These are phyloP conservation scores for Malassezia restricta DNA, from an alignment of 1,284 basidiomycete species.

Conservation along the genomic window DNA sequence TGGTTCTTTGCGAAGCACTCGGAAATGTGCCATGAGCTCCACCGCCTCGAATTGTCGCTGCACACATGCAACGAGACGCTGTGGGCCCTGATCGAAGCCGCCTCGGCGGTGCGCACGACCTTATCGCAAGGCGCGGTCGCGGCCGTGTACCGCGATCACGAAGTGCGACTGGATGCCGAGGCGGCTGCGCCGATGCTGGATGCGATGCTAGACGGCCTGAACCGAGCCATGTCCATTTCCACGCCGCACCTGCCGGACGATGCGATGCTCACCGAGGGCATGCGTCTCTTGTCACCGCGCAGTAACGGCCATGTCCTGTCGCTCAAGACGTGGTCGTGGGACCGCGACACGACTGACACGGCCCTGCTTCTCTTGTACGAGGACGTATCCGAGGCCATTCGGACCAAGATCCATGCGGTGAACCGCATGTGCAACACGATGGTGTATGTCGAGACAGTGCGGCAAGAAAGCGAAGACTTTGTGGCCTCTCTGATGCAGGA, in stretches of 20 bases:
- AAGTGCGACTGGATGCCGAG: slow-evolving; percentile 8
- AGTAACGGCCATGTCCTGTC: slow-evolving; percentile 22
- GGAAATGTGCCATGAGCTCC: slow-evolving; percentile 94
- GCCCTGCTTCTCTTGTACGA: slow-evolving; percentile 68
- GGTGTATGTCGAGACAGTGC: slow-evolving; percentile 87
- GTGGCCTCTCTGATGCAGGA: slow-evolving; percentile 55
- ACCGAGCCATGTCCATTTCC: slow-evolving; percentile 75
- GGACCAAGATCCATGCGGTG: slow-evolving; percentile 85
- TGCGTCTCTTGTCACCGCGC: slow-evolving; percentile 55
- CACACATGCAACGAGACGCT: slow-evolving; percentile 84
- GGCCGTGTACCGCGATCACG: slow-evolving; percentile 73
- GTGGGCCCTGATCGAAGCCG: slow-evolving; percentile 67
- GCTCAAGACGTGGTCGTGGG: neutral
- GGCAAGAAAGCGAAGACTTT: slow-evolving; percentile 90
- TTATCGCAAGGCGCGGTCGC: slow-evolving; percentile 6
- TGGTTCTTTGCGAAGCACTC: slow-evolving; percentile 99
- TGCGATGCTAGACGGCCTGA: slow-evolving; percentile 54
- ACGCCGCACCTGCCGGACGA: slow-evolving; percentile 83
- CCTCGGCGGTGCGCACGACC: slow-evolving; percentile 23
- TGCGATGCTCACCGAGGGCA: slow-evolving; percentile 31
- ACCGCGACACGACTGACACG: slow-evolving; percentile 54
- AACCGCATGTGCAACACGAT: slow-evolving; percentile 96
- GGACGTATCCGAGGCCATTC: slow-evolving; percentile 76
- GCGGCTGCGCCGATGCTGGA: neutral
- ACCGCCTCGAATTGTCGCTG: slow-evolving; percentile 90